Evolutionary conservation across 2,329 filamentous ascomycete genomes (phyloP), one percentile per base, ranked within the genome.

Genomic region (Diaporthe sp.): DNA sequence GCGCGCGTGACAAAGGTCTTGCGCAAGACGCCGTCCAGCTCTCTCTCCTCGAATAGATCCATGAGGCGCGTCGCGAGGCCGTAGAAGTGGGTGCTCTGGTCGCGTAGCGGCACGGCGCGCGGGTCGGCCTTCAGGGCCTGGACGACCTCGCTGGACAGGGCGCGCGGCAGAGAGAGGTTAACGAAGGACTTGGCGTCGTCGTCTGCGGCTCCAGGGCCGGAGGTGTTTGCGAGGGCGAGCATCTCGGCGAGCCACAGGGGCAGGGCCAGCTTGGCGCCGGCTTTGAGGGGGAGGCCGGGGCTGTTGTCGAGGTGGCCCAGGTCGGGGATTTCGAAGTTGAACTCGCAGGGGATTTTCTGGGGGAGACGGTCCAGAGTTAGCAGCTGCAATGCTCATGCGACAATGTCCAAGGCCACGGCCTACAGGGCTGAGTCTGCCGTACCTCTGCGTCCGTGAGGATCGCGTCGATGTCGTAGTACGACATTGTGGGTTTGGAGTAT

Each of bases 181-280:
- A 97, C 90, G 34, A 95, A 91, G 9, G 93, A 90, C 68, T 85
- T 86, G 74, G 85, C 81, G 74, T 83, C 79, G 34, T 87, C 84
- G 39, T 85, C 84, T 49, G 79, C 77, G 71, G 78, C 81, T 61
- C 78, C 79, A 59, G 78, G 79, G 75, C 75, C 82, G 67, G 83
- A 84, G 13, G 85, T 84, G 39, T 88, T 89, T 77, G 91, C 92
- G 59, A 97, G 90, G 42, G 95, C 94, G 71, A 99, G 94, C 90
- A 98, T 96, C 84, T 98, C 95, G 79, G 94, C 95, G 17, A 99
- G 92, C 97, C 97, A 99, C 78, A 98, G 89, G 2, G 97, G 97
- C 1, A 98, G 92, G 77, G 94, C 91, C 62, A 98, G 89, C 58
- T 93, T 92, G 0, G 95, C 96, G 76, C 94, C 94, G 73, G 92